These are phyloP conservation scores for Plasmopara viticola DNA, from an alignment of 352 stramenopile species.

Conservation along the genomic window DNA sequence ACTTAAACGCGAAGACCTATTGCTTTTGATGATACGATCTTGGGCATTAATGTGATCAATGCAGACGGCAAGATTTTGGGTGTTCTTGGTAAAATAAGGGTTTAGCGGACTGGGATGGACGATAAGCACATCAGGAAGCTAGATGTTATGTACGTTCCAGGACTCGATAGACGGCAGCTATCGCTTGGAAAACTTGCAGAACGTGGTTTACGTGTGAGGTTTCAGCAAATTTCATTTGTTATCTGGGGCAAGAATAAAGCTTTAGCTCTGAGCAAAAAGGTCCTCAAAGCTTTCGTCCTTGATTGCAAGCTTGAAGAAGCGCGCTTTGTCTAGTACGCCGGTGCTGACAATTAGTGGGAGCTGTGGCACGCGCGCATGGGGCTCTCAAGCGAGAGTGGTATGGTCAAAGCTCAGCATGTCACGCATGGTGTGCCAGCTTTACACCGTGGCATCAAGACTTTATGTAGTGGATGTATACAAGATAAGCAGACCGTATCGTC, in stretches of 20 bases:
- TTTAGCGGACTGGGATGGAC: constrained; percentile 2
- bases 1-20: background rate
- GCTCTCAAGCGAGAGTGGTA: no score
- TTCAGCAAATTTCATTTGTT: no score
- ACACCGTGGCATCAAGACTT: no score
- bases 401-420: no score
- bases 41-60: no score
- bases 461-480: background rate
- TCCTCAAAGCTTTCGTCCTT: no score
- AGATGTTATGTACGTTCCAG: constrained; percentile 14
- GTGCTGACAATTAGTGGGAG: no score
- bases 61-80: constrained; percentile 1
- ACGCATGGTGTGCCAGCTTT: background rate
- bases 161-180: background rate
- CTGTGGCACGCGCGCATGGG: no score
- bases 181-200: constrained; percentile 11
- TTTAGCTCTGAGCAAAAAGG: no score
- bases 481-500: background rate
- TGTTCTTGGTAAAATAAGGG: constrained; percentile 5
- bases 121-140: constrained; percentile 3
- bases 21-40: background rate
- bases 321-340: no score
- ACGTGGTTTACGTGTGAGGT: background rate
- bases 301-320: no score
- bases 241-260: no score